Evolutionary conservation across 2,329 filamentous ascomycete species (phyloP).

Genomic region (Pleoardoris graminearum): DNA sequence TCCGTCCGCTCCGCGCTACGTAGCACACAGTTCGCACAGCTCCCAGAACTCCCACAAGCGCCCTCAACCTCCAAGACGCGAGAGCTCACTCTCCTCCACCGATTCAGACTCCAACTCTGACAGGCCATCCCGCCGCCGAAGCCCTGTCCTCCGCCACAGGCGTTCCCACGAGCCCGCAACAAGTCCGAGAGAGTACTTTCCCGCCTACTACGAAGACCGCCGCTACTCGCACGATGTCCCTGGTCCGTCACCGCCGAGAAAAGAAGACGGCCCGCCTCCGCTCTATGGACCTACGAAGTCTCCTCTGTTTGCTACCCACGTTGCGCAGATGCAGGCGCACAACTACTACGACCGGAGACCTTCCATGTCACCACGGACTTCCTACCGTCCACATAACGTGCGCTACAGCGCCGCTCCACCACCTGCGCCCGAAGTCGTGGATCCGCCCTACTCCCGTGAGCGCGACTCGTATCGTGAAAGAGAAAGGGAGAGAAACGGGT

Average conservation of each 20-base stretch:
- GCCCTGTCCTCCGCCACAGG: constrained; percentile 44
- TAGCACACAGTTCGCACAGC: background rate
- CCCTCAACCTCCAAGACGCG: constrained; percentile 36
- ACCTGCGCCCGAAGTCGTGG: constrained; percentile 24
- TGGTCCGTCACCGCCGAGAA: constrained; percentile 6
- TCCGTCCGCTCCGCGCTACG: constrained; percentile 26
- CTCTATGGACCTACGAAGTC: constrained; percentile 51
- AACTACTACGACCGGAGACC: constrained; percentile 39
- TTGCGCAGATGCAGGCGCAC: constrained; percentile 45
- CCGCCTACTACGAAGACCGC: constrained; percentile 37
- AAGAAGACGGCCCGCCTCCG: constrained; percentile 24
- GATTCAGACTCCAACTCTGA: constrained; percentile 40
- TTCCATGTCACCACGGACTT: constrained; percentile 27
- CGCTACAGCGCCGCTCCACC: constrained; percentile 25
- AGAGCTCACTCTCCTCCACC: constrained; percentile 40
- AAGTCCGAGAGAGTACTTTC: constrained; percentile 46
- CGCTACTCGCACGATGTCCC: constrained; percentile 29
- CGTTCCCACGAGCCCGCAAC: constrained; percentile 49
- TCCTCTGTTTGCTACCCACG: constrained; percentile 53
- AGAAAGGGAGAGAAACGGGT: constrained; percentile 13
- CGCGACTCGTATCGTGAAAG: constrained; percentile 17
- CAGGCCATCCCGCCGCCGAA: constrained; percentile 28
- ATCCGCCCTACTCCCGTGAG: constrained; percentile 25
- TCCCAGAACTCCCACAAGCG: constrained; percentile 30
- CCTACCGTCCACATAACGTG: constrained; percentile 29